A percentile compares a stretch with the other conserved stretches of the same genome.
phyloP scores from a whole-genome alignment of 208 protist genomes.

The Phytomonas sp. region DNA sequence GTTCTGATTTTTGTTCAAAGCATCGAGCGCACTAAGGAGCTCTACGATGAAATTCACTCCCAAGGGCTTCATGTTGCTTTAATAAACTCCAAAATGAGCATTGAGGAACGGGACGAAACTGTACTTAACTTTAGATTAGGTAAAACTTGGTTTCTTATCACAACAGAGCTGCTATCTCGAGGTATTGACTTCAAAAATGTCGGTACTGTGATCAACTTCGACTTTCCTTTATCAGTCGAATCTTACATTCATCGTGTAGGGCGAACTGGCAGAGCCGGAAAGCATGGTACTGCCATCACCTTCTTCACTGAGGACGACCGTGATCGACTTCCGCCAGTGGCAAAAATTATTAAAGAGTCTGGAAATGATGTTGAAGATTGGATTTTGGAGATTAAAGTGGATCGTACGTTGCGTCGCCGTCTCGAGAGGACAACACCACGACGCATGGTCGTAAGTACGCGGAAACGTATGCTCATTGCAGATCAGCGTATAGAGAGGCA shows the following conservation, averaged over 20 bases:
- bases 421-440: conserved; percentile 69
- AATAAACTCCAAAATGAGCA: conserved; percentile 86
- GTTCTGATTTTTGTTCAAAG: conserved; percentile 97
- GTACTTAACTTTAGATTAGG: conserved; percentile 93
- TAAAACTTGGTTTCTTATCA: conserved; percentile 95
- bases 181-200: conserved; percentile 98
- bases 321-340: conserved; percentile 83
- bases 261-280: conserved; percentile 84
- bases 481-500: conserved; percentile 63
- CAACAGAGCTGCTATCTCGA: conserved; percentile 95
- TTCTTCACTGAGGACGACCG: conserved; percentile 95
- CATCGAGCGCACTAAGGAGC: conserved; percentile 94
- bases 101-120: conserved; percentile 87
- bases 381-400: conserved; percentile 89
- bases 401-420: conserved; percentile 37
- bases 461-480: conserved; percentile 75
- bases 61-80: conserved; percentile 80
- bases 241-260: conserved; percentile 97
- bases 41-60: conserved; percentile 93
- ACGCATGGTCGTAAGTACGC: conserved; percentile 81
- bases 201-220: conserved; percentile 97
- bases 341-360: conserved; percentile 87
- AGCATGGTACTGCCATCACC: conserved; percentile 89
- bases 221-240: conserved; percentile 93
- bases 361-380: conserved; percentile 92